Base-by-base conservation (phyloP, 2,329 filamentous ascomycete species). In the Exophiala dermatitidis region DNA sequence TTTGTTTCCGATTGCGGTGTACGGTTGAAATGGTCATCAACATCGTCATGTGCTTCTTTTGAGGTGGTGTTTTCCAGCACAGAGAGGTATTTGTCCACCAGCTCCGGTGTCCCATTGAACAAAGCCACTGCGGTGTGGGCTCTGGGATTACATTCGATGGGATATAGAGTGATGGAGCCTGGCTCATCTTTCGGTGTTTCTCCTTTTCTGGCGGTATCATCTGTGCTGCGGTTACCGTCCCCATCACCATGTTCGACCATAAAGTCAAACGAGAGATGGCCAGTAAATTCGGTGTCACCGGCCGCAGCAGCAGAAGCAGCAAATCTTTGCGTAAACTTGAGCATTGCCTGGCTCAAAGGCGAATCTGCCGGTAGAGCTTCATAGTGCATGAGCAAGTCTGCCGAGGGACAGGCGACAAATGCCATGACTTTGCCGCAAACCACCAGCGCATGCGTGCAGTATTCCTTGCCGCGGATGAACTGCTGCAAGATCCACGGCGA, bases 231-330 rank as follows among this genome's bases (percentile, higher is more conserved):
- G 2, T 46, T 26, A 50, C 33, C 64, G 46, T 43, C 55, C 5
- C 69, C 63, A 37, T 70, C 65, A 46, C 19, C 19, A 19, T 76
- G 71, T 45, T 80, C 75, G 2, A 85, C 77, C 59, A 89, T 71
- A 57, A 90, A 84, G 65, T 88, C 83, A 50, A 90, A 84, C 12
- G 79, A 84, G 32, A 90, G 66, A 64, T 90, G 87, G 0, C 86
- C 86, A 0, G 84, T 88, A 63, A 86, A 71, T 2, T 65, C 62
- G 9, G 67, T 49, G 1, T 77, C 76, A 28, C 76, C 71, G 42
- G 73, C 74, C 2, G 66, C 64, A 0, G 80, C 80, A 50, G 85
- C 71, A 42, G 73, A 74, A 2, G 66, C 64, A 0, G 80, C 80
- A 50, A 85, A 82, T 7, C 67, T 70, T 50, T 77, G 66, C 1